These are phyloP conservation scores for Pneumocystis wakefieldiae DNA, from an alignment of 1,139 yeast genomes.

Conservation along the genomic window DNA sequence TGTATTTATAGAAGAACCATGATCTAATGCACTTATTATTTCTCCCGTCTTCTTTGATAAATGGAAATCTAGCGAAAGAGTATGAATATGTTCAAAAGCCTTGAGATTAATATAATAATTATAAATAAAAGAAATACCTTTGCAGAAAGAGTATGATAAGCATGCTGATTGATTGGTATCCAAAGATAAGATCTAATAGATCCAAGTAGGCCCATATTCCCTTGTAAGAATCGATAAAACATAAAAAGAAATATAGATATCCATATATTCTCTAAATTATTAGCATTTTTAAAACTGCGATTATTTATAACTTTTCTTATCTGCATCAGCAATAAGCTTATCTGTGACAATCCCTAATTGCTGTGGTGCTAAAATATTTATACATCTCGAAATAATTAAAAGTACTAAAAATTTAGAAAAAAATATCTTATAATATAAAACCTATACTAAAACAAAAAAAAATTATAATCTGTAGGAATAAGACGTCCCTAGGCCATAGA, in stretches of 20 bases:
- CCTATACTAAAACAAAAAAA: not conserved
- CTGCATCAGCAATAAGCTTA: not conserved
- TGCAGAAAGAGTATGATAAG: not conserved
- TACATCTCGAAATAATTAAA: not conserved
- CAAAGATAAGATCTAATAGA: not conserved
- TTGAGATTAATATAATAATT: not conserved
- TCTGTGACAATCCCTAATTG: not conserved
- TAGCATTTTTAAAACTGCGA: not conserved
- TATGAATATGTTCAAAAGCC: constrained; percentile 68
- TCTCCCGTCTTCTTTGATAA: constrained; percentile 88
- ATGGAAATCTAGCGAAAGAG: constrained; percentile 80
- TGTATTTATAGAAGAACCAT: constrained; percentile 97
- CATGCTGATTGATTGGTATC: constrained; percentile 1
- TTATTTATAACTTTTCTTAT: not conserved
- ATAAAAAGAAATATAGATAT: not conserved
- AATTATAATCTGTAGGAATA: not conserved
- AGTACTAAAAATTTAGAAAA: not conserved
- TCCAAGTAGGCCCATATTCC: not conserved
- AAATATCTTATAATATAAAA: not conserved
- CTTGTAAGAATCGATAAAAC: not conserved
- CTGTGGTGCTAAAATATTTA: not conserved
- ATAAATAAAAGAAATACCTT: not conserved
- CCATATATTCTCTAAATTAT: not conserved
- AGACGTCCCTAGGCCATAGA: not conserved
- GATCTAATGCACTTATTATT: constrained; percentile 80